Percentiles rank a stretch among this genome's conserved stretches.
Conservation (phyloP, 345 rosid species). For the Heritiera fomes region DNA sequence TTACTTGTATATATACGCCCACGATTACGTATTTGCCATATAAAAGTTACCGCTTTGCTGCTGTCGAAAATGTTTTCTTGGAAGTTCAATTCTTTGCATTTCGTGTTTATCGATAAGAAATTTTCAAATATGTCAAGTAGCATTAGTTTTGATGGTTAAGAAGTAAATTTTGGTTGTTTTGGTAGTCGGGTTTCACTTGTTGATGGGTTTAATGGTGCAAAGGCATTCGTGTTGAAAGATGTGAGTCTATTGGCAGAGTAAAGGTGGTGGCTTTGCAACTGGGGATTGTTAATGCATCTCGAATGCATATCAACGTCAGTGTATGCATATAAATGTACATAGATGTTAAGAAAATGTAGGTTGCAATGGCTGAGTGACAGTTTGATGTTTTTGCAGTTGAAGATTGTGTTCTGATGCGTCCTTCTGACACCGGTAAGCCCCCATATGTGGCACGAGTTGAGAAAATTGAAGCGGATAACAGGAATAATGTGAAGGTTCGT, state of each 20-base stretch:
- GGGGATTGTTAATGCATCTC: neutral
- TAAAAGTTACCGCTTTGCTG: neutral
- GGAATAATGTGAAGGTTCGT: slow-evolving; percentile 70
- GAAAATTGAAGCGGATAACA: slow-evolving; percentile 69
- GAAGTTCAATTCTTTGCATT: neutral
- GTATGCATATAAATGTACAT: neutral
- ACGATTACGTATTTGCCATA: neutral
- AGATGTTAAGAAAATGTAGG: neutral
- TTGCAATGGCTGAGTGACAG: slow-evolving; percentile 11
- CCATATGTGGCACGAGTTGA: slow-evolving; percentile 80
- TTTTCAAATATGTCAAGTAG: neutral
- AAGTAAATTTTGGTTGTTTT: slow-evolving; percentile 9
- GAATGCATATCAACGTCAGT: neutral
- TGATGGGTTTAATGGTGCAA: neutral
- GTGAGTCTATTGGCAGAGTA: neutral
- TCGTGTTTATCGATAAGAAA: neutral
- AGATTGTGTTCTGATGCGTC: slow-evolving; percentile 87
- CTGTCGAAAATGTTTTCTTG: neutral
- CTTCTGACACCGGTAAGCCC: slow-evolving; percentile 70
- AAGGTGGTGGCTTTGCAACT: slow-evolving; percentile 6
- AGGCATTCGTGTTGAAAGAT: slow-evolving; percentile 3
- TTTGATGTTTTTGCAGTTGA: slow-evolving; percentile 46
- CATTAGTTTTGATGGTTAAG: neutral
- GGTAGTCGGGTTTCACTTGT: neutral
- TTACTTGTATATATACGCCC: neutral